Percentiles rank a stretch among this genome's conserved stretches.
These are phyloP conservation scores for Hypomyces perniciosus DNA, from an alignment of 2,329 filamentous ascomycete genomes.

Conservation along the genomic window DNA sequence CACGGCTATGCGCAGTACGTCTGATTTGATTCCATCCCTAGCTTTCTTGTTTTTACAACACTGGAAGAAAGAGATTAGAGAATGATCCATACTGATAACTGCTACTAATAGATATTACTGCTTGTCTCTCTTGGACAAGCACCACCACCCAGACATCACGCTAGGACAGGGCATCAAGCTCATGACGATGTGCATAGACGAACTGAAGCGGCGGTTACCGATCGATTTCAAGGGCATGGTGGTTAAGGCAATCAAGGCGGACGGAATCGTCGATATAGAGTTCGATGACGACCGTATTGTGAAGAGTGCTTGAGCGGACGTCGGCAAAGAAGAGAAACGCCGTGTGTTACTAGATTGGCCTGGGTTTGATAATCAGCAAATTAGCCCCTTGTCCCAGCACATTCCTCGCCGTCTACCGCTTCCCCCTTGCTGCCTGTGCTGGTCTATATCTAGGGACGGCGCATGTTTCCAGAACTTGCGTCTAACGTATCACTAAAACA, in stretches of 20 bases:
- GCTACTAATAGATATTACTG: slow-evolving; percentile 74
- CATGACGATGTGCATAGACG: slow-evolving; percentile 89
- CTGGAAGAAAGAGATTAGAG: not conserved
- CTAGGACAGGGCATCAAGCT: slow-evolving; percentile 89
- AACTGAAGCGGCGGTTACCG: slow-evolving; percentile 91
- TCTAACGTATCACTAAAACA: no score
- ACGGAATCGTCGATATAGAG: slow-evolving; percentile 78
- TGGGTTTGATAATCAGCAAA: slow-evolving; percentile 9
- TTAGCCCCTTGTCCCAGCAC: not conserved
- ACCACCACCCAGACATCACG: slow-evolving; percentile 91
- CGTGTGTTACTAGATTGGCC: slow-evolving; percentile 33
- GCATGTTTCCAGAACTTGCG: no score
- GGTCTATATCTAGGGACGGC: not conserved
- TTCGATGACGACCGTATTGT: slow-evolving; percentile 77
- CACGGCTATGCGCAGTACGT: slow-evolving; percentile 95
- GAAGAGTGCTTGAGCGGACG: slow-evolving; percentile 45
- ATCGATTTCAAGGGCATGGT: slow-evolving; percentile 98
- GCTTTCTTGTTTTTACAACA: no score
- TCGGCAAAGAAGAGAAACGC: slow-evolving; percentile 12
- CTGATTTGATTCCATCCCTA: not conserved
- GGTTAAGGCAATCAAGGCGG: slow-evolving; percentile 92
- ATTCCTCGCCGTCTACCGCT: not conserved
- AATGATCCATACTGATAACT: slow-evolving; percentile 10
- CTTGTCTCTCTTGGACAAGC: slow-evolving; percentile 94
- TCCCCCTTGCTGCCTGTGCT: not conserved